Conservation (phyloP, 192 early-diverging fungal species). For the Paraglomus brasilianum region DNA sequence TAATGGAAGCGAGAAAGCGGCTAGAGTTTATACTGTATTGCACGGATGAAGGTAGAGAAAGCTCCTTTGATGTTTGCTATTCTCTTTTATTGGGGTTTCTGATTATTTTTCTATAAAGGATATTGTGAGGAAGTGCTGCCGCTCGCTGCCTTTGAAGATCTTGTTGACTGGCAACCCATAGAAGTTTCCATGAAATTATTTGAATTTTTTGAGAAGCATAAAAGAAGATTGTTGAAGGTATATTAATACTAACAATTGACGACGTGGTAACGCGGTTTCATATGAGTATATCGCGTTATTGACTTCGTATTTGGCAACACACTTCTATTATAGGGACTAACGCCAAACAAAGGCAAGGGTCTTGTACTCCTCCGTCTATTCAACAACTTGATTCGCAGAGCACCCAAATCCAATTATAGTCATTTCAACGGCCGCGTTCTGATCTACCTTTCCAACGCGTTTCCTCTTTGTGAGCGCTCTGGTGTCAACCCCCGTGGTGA, state of each 20-base stretch:
- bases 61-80: too few species aligned
- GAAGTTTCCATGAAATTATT: conserved; percentile 22
- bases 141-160: conserved; percentile 12
- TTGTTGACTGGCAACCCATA: conserved; percentile 18
- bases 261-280: too few species aligned
- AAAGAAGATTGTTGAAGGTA: conserved; percentile 22
- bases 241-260: neutral
- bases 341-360: conserved; percentile 75
- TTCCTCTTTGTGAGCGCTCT: conserved; percentile 83
- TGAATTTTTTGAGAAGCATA: conserved; percentile 12
- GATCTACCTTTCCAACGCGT: conserved; percentile 81
- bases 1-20: too few species aligned
- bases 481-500: conserved; percentile 89
- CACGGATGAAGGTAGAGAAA: too few species aligned
- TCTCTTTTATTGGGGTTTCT: too few species aligned
- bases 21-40: too few species aligned
- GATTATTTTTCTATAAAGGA: neutral
- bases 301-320: neutral
- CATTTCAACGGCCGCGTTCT: conserved; percentile 85
- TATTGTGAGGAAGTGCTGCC: conserved; percentile 10
- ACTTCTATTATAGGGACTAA: neutral
- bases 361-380: conserved; percentile 79
- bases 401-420: conserved; percentile 82
- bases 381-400: conserved; percentile 84
- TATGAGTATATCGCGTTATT: neutral